These are phyloP conservation scores for Pyrus hybrid DNA, from an alignment of 331 rosid genomes.

Conservation along the genomic window DNA sequence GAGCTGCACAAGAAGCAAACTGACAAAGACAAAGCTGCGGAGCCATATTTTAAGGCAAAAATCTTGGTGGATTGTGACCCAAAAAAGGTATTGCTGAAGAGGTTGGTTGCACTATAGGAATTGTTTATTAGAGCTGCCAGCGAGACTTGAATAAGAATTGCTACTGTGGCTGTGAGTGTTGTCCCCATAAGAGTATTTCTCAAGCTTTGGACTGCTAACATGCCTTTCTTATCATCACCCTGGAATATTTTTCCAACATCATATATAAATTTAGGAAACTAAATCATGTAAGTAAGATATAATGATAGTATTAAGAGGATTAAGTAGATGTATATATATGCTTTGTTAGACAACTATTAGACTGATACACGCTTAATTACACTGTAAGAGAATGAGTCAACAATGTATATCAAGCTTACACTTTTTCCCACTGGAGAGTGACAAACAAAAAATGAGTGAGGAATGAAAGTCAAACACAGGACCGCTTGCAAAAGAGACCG, in stretches of 20 bases:
- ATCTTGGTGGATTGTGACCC: slow-evolving; percentile 45
- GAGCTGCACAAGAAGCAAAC: slow-evolving; percentile 72
- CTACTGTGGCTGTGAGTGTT: slow-evolving; percentile 46
- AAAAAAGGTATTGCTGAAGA: slow-evolving; percentile 22
- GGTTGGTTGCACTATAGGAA: slow-evolving; percentile 34
- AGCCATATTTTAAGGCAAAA: slow-evolving; percentile 40
- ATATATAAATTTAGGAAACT: neutral
- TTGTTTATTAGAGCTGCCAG: slow-evolving; percentile 56
- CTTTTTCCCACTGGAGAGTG: too few species aligned
- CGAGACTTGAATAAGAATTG: slow-evolving; percentile 37
- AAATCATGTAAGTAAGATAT: too few species aligned
- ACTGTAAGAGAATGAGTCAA: too few species aligned
- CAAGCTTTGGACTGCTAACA: slow-evolving; percentile 61
- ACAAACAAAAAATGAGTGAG: too few species aligned
- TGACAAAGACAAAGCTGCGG: slow-evolving; percentile 40
- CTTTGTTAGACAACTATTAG: too few species aligned
- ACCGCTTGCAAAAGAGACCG: too few species aligned
- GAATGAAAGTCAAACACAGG: too few species aligned
- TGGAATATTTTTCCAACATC: neutral
- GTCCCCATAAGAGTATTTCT: slow-evolving; percentile 66
- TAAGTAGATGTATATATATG: neutral
- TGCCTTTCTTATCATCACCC: slow-evolving; percentile 58
- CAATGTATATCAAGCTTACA: too few species aligned
- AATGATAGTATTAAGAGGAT: neutral
- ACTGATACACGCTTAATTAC: too few species aligned